Conservation (phyloP, 169 alveolate species). For the Eimeria falciformis region DNA sequence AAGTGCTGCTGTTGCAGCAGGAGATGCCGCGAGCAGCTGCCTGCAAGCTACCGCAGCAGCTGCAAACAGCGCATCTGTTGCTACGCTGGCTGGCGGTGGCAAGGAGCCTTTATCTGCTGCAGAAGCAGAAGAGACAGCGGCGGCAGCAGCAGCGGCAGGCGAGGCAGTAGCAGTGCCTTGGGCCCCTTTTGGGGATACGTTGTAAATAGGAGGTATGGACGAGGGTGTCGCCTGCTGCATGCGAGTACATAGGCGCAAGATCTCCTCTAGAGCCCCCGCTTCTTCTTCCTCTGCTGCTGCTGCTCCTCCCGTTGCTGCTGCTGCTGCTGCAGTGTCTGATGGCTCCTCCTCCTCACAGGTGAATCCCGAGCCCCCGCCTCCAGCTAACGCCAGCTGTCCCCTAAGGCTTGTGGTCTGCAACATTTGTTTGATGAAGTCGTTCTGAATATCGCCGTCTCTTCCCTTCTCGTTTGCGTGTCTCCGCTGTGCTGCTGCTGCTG, state of each 20-base stretch:
- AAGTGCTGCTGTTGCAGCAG: constrained; percentile 43
- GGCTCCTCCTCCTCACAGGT: background rate
- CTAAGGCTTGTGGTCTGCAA: background rate
- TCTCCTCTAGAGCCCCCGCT: background rate
- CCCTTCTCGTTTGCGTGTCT: background rate
- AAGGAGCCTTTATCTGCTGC: background rate
- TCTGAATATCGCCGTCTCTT: too few relatives aligned
- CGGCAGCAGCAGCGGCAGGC: background rate
- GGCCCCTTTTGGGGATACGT: background rate
- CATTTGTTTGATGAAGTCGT: constrained; percentile 10
- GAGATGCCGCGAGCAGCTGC: constrained; percentile 50
- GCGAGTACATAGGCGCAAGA: background rate
- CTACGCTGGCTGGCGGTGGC: background rate
- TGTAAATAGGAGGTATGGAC: background rate
- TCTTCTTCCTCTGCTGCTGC: constrained; percentile 7
- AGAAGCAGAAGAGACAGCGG: background rate
- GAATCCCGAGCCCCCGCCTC: background rate
- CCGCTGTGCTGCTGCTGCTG: constrained; percentile 35
- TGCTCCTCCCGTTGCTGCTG: constrained; percentile 33
- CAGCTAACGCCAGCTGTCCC: constrained; percentile 3
- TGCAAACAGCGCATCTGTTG: background rate
- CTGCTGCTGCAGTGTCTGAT: background rate
- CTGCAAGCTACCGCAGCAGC: constrained; percentile 32
- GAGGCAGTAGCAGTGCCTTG: background rate
- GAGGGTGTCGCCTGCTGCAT: background rate